These are phyloP conservation scores for Boehmeria nivea DNA, from an alignment of 306 rosid species.

Conservation along the genomic window DNA sequence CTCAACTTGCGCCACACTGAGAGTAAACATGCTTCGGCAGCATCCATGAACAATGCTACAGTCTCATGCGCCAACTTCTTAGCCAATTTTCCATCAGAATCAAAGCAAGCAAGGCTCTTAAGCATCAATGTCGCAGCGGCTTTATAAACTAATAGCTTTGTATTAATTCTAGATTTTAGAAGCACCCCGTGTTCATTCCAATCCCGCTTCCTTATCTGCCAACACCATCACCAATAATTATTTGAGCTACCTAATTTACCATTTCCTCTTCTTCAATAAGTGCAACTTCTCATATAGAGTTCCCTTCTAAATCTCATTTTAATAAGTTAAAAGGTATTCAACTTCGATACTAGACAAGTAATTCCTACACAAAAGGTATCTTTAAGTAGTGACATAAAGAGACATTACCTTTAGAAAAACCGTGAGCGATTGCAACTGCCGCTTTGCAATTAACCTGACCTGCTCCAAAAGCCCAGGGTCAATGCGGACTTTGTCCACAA, in stretches of 20 bases:
- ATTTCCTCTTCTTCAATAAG: constrained; percentile 7
- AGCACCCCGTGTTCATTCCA: constrained; percentile 91
- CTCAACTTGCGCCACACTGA: constrained; percentile 90
- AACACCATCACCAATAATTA: constrained; percentile 6
- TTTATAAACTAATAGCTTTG: constrained; percentile 68
- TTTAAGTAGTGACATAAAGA: constrained; percentile 7
- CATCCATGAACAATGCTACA: constrained; percentile 86
- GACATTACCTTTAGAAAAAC: constrained; percentile 71
- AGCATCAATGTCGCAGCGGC: constrained; percentile 66
- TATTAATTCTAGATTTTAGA: constrained; percentile 77
- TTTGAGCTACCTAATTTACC: neutral
- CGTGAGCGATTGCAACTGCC: constrained; percentile 76
- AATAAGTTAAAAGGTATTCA: no score
- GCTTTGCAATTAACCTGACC: constrained; percentile 73
- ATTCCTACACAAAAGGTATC: no score
- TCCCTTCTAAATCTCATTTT: no score
- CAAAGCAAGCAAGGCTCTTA: constrained; percentile 59
- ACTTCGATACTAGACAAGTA: no score
- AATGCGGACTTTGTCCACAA: constrained; percentile 49
- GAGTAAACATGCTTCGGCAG: constrained; percentile 90
- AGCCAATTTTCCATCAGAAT: constrained; percentile 66
- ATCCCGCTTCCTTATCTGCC: constrained; percentile 91
- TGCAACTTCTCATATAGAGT: neutral
- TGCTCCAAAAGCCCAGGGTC: constrained; percentile 71
- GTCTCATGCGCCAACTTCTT: constrained; percentile 87